phyloP scores from a whole-genome alignment of 768 basidiomycete species.

The Psilocybe azurescens region DNA sequence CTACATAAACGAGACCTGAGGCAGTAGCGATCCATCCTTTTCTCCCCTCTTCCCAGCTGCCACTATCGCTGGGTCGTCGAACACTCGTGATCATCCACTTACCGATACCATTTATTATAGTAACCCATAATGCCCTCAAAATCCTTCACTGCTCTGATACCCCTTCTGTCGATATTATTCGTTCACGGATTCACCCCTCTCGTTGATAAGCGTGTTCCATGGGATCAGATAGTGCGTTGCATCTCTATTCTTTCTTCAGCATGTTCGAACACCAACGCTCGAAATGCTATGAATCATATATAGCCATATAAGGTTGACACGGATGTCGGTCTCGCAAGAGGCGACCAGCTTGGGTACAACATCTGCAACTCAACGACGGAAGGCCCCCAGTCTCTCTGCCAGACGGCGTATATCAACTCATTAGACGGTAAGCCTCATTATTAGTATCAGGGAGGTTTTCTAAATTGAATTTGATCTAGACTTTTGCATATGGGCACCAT shows the following conservation, averaged over 20 bases:
- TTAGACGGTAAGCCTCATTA: constrained; percentile 41
- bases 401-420: constrained; percentile 63
- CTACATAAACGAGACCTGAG: too few relatives aligned
- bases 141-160: not conserved
- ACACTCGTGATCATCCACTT: too few relatives aligned
- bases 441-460: not conserved
- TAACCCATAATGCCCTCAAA: not conserved
- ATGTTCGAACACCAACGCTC: too few relatives aligned
- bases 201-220: constrained; percentile 20
- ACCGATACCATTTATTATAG: too few relatives aligned
- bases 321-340: constrained; percentile 38
- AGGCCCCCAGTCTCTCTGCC: constrained; percentile 61
- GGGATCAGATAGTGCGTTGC: constrained; percentile 39
- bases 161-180: not conserved
- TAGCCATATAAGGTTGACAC: constrained; percentile 44
- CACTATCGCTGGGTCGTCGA: too few relatives aligned
- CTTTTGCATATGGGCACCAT: constrained; percentile 73
- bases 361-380: constrained; percentile 71
- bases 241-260: not conserved
- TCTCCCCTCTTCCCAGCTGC: too few relatives aligned
- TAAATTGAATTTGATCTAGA: constrained; percentile 42
- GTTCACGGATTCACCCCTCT: constrained; percentile 14
- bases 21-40: too few relatives aligned
- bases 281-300: not conserved
- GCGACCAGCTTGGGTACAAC: constrained; percentile 67